phyloP scores from a whole-genome alignment of 2,329 filamentous ascomycete genomes.

The Dothistroma pini region DNA sequence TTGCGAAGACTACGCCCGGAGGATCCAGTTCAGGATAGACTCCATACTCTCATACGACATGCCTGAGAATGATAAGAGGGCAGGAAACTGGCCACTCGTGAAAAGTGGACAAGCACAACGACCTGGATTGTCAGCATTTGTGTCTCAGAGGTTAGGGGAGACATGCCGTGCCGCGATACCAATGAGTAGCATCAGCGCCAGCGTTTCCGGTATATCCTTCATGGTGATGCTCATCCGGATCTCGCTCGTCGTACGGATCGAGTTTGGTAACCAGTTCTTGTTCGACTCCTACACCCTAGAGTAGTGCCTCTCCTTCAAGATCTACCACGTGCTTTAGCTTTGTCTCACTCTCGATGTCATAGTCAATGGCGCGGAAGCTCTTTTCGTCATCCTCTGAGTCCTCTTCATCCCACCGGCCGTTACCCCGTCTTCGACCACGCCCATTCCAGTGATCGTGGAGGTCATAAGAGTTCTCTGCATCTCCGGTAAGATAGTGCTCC shows the following conservation, averaged over 20 bases:
- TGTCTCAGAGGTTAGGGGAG: not conserved
- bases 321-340: slow-evolving; percentile 18
- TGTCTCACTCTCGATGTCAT: slow-evolving; percentile 8
- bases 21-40: no score
- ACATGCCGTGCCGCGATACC: slow-evolving; percentile 31
- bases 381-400: slow-evolving; percentile 11
- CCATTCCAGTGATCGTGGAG: not conserved
- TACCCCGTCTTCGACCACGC: not conserved
- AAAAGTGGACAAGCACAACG: not conserved
- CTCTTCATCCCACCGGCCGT: slow-evolving; percentile 6
- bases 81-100: not conserved
- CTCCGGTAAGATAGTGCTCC: slow-evolving; percentile 3
- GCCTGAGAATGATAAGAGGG: no score
- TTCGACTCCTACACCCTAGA: slow-evolving; percentile 12
- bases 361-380: slow-evolving; percentile 13
- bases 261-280: slow-evolving; percentile 21
- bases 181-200: slow-evolving; percentile 23
- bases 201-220: slow-evolving; percentile 31
- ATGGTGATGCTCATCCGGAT: slow-evolving; percentile 32
- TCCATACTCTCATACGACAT: no score
- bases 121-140: not conserved
- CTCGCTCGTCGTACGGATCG: slow-evolving; percentile 22
- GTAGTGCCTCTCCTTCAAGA: slow-evolving; percentile 12
- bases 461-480: not conserved
- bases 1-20: no score